Conservation (phyloP, 140 eudicot species). For the Erigeron philadelphicus region DNA sequence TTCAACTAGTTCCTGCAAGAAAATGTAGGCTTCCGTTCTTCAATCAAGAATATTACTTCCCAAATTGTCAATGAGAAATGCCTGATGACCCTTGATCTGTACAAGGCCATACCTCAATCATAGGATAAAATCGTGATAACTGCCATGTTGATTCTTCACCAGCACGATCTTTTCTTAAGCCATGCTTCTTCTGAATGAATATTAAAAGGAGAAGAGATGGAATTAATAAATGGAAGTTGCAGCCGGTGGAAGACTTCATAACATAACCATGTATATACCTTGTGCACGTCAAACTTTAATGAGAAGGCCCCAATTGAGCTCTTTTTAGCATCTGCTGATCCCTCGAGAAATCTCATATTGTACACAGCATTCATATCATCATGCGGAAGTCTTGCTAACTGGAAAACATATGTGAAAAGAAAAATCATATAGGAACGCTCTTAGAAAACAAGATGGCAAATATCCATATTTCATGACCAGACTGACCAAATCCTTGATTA, state of each 20-base stretch:
- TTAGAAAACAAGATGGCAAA: conserved; percentile 10
- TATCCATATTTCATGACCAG: conserved; percentile 1
- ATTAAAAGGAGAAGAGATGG: background rate
- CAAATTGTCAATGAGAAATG: background rate
- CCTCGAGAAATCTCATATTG: conserved; percentile 77
- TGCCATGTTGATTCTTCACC: conserved; percentile 85
- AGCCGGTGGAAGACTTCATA: background rate
- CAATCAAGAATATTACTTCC: background rate
- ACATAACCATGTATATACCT: conserved; percentile 41
- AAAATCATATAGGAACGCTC: background rate
- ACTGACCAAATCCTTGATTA: background rate
- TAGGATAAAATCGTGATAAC: conserved; percentile 89
- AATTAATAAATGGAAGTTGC: conserved; percentile 1
- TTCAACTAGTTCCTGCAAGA: conserved; percentile 76
- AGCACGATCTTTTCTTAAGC: conserved; percentile 73
- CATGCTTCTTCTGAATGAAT: conserved; percentile 55
- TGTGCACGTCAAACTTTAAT: conserved; percentile 71
- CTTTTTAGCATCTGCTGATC: conserved; percentile 63
- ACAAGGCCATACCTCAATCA: conserved; percentile 59
- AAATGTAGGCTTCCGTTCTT: conserved; percentile 19
- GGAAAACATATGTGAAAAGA: conserved; percentile 8
- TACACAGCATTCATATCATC: conserved; percentile 80
- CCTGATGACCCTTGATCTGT: background rate
- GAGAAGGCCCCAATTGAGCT: conserved; percentile 49
- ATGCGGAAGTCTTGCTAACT: conserved; percentile 70